Evolutionary conservation across 371 early-diverging fungal genomes (phyloP), one percentile per base, ranked within the genome.

Genomic region (Blakeslea trispora): DNA sequence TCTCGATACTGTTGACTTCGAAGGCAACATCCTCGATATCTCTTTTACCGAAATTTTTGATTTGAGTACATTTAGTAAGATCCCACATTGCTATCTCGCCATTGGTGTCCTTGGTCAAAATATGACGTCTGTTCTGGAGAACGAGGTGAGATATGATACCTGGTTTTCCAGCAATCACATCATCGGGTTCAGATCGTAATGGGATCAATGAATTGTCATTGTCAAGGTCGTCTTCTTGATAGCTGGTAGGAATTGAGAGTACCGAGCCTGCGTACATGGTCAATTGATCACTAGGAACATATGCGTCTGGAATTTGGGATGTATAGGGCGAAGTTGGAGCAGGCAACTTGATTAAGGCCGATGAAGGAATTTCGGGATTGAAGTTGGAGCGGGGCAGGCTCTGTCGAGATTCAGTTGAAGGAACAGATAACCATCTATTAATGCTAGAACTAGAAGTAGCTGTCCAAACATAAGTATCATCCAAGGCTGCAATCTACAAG

Each of bases 51-150:
- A 78, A 88, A 1, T 68, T 79, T 54, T 82, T 80, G 17, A 84
- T 46, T 72, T 76, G 79, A 8, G 65, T 64, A 55, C 89, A 88
- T 79, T 75, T 77, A 37, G 95, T 81, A 34, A 98, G 78, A 69
- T 98, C 97, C 98, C 97, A 97, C 44, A 95, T 66, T 1, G 83
- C 81, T 15, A 96, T 87, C 42, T 85, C 84, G 0, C 92, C 94
- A 21, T 71, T 80, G 10, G 92, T 88, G 64, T 97, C 90, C 54
- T 89, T 81, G 1, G 95, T 91, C n/a, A 96, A 71, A 0, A 94
- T 91, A 61, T 90, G 88, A 18, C 94, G 83, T 58, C 93, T 81
- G 71, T 94, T 90, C 45, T 93, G 91, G 22, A 97, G 71, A 19
- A 95, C 74, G 23, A 75, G 50, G 62, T 81, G 85, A 23, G 85